Conservation (phyloP, 2,329 filamentous ascomycete species). For the Fusarium brevicatenulatum region DNA sequence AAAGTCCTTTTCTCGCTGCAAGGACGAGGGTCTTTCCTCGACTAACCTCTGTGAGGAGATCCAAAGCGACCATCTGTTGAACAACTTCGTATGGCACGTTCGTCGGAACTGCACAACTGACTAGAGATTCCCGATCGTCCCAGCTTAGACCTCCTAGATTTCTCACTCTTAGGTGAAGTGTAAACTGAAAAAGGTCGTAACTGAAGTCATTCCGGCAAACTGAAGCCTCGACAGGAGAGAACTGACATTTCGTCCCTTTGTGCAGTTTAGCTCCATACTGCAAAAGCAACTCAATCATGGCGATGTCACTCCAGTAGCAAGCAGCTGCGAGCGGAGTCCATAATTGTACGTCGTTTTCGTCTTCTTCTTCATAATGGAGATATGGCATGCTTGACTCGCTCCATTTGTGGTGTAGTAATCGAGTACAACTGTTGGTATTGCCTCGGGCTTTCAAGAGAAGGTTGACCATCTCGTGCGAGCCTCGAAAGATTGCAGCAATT, state of each 20-base stretch:
- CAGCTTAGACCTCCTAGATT: neutral
- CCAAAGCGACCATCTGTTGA: neutral
- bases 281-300: neutral
- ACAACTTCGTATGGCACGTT: neutral
- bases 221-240: neutral
- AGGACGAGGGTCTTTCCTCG: neutral
- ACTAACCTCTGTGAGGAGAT: neutral
- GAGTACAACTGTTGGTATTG: neutral
- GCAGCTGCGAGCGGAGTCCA: neutral
- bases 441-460: neutral
- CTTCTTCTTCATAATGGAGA: neutral
- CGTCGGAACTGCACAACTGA: neutral
- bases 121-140: neutral
- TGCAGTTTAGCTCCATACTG: neutral
- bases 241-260: neutral
- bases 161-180: neutral
- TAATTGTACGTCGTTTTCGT: neutral
- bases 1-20: neutral
- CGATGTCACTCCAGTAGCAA: neutral
- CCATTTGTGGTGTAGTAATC: neutral
- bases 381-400: neutral
- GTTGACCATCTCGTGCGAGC: neutral
- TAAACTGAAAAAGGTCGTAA: neutral
- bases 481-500: neutral
- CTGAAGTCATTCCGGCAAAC: neutral